A percentile compares a stretch with the other conserved stretches of the same genome.
phyloP scores from a whole-genome alignment of 352 stramenopile genomes.

The Thalassiosira allenii region DNA sequence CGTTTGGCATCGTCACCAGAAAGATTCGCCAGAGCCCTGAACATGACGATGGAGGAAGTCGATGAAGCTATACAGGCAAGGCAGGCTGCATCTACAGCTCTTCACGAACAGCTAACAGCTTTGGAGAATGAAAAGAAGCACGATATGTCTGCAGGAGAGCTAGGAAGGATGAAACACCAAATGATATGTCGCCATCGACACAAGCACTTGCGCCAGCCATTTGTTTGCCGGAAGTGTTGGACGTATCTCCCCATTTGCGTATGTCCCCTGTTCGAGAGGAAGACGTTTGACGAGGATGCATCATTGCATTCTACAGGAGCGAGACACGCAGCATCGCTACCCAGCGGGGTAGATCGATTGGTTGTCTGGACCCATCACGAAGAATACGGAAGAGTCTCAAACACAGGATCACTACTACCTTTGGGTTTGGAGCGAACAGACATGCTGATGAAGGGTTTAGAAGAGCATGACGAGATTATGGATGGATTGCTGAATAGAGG shows the following conservation, averaged over 20 bases:
- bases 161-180: slow-evolving; percentile 51
- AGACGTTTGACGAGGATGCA: slow-evolving; percentile 1
- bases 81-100: slow-evolving; percentile 2
- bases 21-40: slow-evolving; percentile 39
- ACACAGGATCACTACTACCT: slow-evolving; percentile 60
- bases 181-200: slow-evolving; percentile 67
- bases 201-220: slow-evolving; percentile 50
- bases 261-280: slow-evolving; percentile 42
- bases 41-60: slow-evolving; percentile 52
- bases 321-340: slow-evolving; percentile 21
- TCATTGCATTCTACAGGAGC: not conserved
- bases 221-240: slow-evolving; percentile 68
- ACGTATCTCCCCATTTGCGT: slow-evolving; percentile 66
- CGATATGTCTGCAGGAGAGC: slow-evolving; percentile 13
- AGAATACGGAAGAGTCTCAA: slow-evolving; percentile 63
- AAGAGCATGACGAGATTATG: slow-evolving; percentile 56
- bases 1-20: slow-evolving; percentile 45
- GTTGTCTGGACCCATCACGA: slow-evolving; percentile 69
- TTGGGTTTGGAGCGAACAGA: slow-evolving; percentile 50
- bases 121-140: slow-evolving; percentile 14
- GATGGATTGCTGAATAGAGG: slow-evolving; percentile 39
- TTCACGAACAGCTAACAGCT: slow-evolving; percentile 24
- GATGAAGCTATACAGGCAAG: slow-evolving; percentile 30
- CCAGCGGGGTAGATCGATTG: slow-evolving; percentile 39
- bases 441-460: slow-evolving; percentile 68